phyloP scores from a whole-genome alignment of 495 filamentous ascomycete species.

The Aspergillus panamensis region DNA sequence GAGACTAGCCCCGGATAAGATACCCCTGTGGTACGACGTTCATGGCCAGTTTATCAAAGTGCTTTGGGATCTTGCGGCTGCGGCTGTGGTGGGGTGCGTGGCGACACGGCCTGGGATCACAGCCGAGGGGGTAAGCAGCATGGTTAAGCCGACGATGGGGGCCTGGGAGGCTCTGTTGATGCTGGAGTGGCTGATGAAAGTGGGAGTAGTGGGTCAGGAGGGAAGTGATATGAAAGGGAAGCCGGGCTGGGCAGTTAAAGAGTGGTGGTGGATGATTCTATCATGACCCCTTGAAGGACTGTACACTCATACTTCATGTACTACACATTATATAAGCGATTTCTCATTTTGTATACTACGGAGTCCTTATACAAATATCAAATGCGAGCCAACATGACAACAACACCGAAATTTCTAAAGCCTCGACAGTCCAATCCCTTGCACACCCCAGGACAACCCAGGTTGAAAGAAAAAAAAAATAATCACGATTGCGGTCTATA shows the following conservation, averaged over 20 bases:
- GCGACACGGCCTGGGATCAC: constrained; percentile 57
- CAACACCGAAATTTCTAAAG: too few species aligned
- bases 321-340: too few species aligned
- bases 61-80: constrained; percentile 64
- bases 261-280: constrained; percentile 69
- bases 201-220: constrained; percentile 40
- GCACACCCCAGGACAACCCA: too few species aligned
- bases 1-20: constrained; percentile 35
- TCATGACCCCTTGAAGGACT: too few species aligned
- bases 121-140: constrained; percentile 46
- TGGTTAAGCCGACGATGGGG: constrained; percentile 59
- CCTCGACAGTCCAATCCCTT: too few species aligned
- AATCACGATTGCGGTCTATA: too few species aligned
- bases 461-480: too few species aligned
- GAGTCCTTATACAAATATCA: too few species aligned
- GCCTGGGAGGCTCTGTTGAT: constrained; percentile 65
- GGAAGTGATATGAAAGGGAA: constrained; percentile 30
- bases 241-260: constrained; percentile 46
- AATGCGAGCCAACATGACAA: too few species aligned
- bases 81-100: constrained; percentile 55
- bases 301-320: too few species aligned
- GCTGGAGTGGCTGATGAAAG: constrained; percentile 58
- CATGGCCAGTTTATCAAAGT: constrained; percentile 56
- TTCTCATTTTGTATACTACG: too few species aligned
- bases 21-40: constrained; percentile 81